A percentile compares a stretch with the other conserved stretches of the same genome.
Conservation (phyloP, 768 basidiomycete species). For the Tylopilus felleus region DNA sequence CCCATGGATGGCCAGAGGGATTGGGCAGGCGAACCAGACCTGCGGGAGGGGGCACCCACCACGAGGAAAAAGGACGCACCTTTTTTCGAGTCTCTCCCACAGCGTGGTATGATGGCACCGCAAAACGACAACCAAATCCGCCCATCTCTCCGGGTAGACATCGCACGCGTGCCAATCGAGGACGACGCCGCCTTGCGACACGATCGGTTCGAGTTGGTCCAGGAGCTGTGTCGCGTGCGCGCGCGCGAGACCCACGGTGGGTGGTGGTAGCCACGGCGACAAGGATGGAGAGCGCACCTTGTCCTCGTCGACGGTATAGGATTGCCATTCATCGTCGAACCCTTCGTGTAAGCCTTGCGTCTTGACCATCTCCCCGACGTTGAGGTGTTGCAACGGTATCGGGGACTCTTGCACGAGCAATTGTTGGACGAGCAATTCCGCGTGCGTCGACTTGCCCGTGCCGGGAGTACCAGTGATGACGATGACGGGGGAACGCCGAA, state of each 20-base stretch:
- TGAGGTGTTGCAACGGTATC: conserved; percentile 73
- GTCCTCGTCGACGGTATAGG: conserved; percentile 93
- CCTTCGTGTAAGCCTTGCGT: conserved; percentile 75
- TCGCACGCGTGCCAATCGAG: conserved; percentile 97
- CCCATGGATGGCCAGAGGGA: background rate
- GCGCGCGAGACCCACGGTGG: too few species aligned
- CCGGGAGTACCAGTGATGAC: conserved; percentile 90
- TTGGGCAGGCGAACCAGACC: too few species aligned
- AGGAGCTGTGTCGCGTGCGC: conserved; percentile 57
- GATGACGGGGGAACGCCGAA: conserved; percentile 56
- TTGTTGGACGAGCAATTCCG: conserved; percentile 72
- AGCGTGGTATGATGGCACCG: conserved; percentile 83
- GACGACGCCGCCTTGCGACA: conserved; percentile 69
- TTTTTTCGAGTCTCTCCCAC: conserved; percentile 88
- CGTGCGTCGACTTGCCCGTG: conserved; percentile 95
- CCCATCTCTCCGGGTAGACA: conserved; percentile 93
- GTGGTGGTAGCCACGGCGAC: too few species aligned
- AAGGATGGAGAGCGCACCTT: conserved; percentile 52
- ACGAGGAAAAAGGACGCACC: conserved; percentile 45
- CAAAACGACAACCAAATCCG: conserved; percentile 90
- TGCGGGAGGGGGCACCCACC: too few species aligned
- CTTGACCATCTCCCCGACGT: conserved; percentile 89
- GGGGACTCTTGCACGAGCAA: conserved; percentile 74
- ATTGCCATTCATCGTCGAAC: conserved; percentile 94
- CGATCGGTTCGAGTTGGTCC: conserved; percentile 80